Base-by-base conservation (phyloP, 768 basidiomycete genomes). In the Mycena sanguinolenta region DNA sequence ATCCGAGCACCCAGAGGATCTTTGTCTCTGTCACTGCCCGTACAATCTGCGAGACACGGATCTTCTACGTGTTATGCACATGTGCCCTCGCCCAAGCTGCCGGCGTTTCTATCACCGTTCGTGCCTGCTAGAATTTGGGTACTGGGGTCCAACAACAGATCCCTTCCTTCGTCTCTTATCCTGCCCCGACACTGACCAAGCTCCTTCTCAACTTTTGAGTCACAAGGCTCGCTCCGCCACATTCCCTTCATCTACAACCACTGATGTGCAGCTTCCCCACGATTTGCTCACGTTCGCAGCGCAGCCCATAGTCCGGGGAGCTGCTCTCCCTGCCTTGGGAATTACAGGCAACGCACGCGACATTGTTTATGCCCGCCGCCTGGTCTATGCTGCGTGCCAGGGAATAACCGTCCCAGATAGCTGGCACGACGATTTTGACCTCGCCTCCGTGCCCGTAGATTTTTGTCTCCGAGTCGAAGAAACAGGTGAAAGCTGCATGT, bases 251-350 rank as follows among this genome's bases (percentile, higher is more conserved):
- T 10, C 9, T 25, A 39, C 32, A 13, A 39, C 50, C 38, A 21
- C 28, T 12, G 14, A 4, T 30, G 46, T n/a, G 5, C 44, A 7
- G 13, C 46, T 57, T 2, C 57, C 36, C 19, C 36, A 21, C 14
- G 9, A 38, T 17, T 59, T 70, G 19, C 50, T 69, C 10, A n/a
- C 19, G 8, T 67, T 69, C 60, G 72, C 72, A 5, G 53, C 46
- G 2, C 72, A 69, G 36, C 72, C 72, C 3, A 69, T 73, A 25
- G 64, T 73, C 16, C 67, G 72, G 30, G 68, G 72, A 16, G 71
- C 67, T 12, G 63, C 58, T 10, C 67, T 73, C 10, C 54, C 27
- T 27, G n/a, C 8, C 16, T 30, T 73, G 0, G 55, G 60, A 6
- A 58, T 73, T 25, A 49, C 59, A 19, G 72, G 72, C 25, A 73